Conservation (phyloP, 306 rosid genomes). For the Ziziphus jujuba region DNA sequence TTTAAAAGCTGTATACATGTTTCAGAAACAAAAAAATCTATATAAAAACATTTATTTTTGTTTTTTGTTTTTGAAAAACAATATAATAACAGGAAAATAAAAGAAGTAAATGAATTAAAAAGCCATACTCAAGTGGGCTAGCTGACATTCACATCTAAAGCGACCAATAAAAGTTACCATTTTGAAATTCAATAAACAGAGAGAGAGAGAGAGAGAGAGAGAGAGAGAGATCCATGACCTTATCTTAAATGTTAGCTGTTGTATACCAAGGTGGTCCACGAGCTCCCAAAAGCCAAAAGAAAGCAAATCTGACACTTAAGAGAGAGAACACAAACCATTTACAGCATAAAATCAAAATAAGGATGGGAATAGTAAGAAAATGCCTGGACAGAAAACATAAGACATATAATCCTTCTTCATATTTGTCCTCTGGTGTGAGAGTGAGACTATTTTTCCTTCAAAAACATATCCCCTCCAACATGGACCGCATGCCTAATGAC, state of each 20-base stretch:
- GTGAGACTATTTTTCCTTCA: slow-evolving; percentile 11
- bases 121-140: slow-evolving; percentile 18
- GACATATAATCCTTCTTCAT: slow-evolving; percentile 15
- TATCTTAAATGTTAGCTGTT: slow-evolving; percentile 32
- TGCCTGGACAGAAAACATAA: slow-evolving; percentile 14
- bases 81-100: not conserved
- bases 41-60: not conserved
- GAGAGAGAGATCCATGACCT: slow-evolving; percentile 24
- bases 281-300: slow-evolving; percentile 3
- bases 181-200: not conserved
- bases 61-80: not conserved
- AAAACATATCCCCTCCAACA: slow-evolving; percentile 15
- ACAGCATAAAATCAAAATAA: slow-evolving; percentile 4
- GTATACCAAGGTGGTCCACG: slow-evolving; percentile 22
- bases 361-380: slow-evolving; percentile 11
- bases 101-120: not conserved
- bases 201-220: not conserved
- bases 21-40: slow-evolving; percentile 23
- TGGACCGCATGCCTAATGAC: slow-evolving; percentile 45
- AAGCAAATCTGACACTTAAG: slow-evolving; percentile 16
- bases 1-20: slow-evolving; percentile 43
- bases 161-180: slow-evolving; percentile 19
- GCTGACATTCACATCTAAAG: slow-evolving; percentile 23
- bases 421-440: slow-evolving; percentile 35
- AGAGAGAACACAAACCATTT: slow-evolving; percentile 20